Base-by-base conservation (phyloP, 495 filamentous ascomycete genomes). In the Parmelia sp. region DNA sequence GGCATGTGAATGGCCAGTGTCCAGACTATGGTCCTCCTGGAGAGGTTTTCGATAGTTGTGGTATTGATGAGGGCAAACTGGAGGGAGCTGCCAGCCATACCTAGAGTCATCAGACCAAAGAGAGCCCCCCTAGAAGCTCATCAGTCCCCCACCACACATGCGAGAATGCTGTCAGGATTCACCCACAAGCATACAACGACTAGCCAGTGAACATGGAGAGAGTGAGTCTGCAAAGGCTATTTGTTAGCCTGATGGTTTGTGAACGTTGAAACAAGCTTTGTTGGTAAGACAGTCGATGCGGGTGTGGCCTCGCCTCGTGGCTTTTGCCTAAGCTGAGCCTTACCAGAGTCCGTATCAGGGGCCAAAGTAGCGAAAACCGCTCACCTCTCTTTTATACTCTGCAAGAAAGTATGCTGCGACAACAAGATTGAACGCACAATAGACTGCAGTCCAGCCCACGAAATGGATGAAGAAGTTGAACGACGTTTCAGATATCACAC, bases 391-490 rank as follows among this genome's bases (percentile, higher is more conserved):
- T 62, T 39, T 64, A 31, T 70, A 65, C 67, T 85, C 83, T 4
- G 77, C 77, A 15, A 85, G 74, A 51, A 84, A 84, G 31, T 80
- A 73, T 17, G 83, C 83, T 70, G 83, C 76, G 2, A 85, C 74
- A 45, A 87, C 80, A 4, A 96, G 75, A 35, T 81, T 71, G 67
- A 87, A 86, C 23, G 76, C 70, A 66, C 88, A 92, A 70, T 85
- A 91, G 9, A 92, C 60, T 10, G 82, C 69, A 15, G 86, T 83
- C 70, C 92, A 96, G 25, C 80, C 78, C 6, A 86, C 84, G 68
- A 96, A 95, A 68, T 96, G 92, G 17, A 91, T 79, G 66, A 97
- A 97, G 68, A 89, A 96, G 66, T 96, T 96, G 77, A 89, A 91
- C 17, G 82, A 87, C 69, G 78, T 92, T 71, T 96, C 92, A 0